Conservation (phyloP, 768 basidiomycete species). For the Neoboletus magnificus region DNA sequence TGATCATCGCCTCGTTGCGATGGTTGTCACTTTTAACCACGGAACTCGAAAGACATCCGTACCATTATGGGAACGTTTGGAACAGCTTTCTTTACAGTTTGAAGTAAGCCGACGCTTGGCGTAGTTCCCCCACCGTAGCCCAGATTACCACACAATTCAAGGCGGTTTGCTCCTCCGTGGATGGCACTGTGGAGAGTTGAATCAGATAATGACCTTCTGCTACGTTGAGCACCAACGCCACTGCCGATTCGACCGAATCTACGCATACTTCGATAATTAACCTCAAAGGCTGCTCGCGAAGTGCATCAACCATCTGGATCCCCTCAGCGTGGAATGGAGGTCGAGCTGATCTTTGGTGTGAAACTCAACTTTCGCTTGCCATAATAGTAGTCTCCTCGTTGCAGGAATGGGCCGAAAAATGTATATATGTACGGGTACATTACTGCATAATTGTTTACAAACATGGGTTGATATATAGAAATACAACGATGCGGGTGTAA, state of each 20-base stretch:
- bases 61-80: slow-evolving; percentile 69
- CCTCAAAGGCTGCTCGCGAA: slow-evolving; percentile 1
- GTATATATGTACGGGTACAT: not conserved
- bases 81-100: slow-evolving; percentile 47
- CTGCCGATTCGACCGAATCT: slow-evolving; percentile 71
- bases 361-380: not conserved
- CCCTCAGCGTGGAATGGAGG: not conserved
- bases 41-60: slow-evolving; percentile 29
- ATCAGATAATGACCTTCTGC: not conserved
- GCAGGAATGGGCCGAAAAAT: not conserved
- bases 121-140: slow-evolving; percentile 78
- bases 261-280: slow-evolving; percentile 61
- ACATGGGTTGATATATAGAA: not conserved
- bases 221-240: slow-evolving; percentile 44
- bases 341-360: not conserved
- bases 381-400: not conserved
- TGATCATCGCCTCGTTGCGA: slow-evolving; percentile 63
- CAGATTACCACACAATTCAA: slow-evolving; percentile 74
- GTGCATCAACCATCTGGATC: slow-evolving; percentile 7
- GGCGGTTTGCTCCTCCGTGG: slow-evolving; percentile 66
- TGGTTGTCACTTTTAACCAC: not conserved
- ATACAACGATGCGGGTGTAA: not conserved
- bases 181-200: slow-evolving; percentile 52
- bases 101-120: slow-evolving; percentile 73
- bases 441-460: not conserved